Conservation (phyloP, 257 asterid genomes). For the Capsicum baccatum region DNA sequence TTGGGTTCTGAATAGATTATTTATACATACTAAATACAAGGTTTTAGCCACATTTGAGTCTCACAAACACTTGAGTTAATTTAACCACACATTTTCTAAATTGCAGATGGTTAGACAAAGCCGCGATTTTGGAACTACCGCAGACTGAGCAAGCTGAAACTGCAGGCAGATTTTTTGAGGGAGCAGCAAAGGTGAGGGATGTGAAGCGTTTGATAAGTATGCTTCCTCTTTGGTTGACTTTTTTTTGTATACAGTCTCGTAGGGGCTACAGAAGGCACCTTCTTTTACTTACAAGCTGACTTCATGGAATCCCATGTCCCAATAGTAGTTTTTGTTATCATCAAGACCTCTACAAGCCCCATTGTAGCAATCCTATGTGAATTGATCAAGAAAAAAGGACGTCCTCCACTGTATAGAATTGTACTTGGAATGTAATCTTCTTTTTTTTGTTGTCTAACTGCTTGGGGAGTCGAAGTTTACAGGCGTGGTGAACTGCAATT, state of each 20-base stretch:
- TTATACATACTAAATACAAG: too few species aligned
- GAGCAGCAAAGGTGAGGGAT: conserved; percentile 29
- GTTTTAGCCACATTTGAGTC: too few species aligned
- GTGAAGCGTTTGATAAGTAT: conserved; percentile 27
- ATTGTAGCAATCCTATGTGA: background rate
- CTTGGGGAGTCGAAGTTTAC: conserved; percentile 18
- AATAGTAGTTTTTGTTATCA: background rate
- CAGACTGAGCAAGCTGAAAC: conserved; percentile 4
- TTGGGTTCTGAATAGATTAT: too few species aligned
- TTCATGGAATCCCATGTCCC: background rate
- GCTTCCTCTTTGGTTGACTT: conserved; percentile 36
- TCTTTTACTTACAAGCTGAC: background rate
- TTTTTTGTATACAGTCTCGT: conserved; percentile 25
- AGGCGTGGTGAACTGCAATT: background rate
- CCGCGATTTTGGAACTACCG: conserved; percentile 20
- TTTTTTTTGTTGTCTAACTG: conserved; percentile 28
- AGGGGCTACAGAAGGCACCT: conserved; percentile 28
- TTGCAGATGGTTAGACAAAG: conserved; percentile 40
- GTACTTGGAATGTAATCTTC: conserved; percentile 17
- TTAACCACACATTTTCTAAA: too few species aligned
- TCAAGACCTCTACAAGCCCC: background rate
- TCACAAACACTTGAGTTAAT: too few species aligned
- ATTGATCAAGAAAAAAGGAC: too few species aligned
- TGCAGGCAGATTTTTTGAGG: background rate
- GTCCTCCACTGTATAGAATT: background rate